A percentile compares a stretch with the other conserved stretches of the same genome.
Evolutionary conservation across 2,329 filamentous ascomycete genomes (phyloP).

Genomic region (Basipetospora chlamydospora): DNA sequence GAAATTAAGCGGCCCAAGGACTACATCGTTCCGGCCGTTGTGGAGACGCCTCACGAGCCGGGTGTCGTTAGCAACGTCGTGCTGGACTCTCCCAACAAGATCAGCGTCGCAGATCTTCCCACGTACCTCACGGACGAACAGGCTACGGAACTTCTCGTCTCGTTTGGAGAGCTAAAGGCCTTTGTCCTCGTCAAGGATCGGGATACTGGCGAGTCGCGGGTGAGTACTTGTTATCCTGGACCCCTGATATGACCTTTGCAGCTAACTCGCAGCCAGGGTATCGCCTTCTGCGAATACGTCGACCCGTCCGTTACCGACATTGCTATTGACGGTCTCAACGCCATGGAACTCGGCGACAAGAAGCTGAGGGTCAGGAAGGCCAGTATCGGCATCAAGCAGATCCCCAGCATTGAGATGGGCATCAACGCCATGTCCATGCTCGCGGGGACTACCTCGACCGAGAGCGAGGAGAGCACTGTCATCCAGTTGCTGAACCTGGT

Average conservation of each 20-base stretch:
- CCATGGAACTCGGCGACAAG: slow-evolving; percentile 82
- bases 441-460: slow-evolving; percentile 70
- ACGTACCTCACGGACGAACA: slow-evolving; percentile 80
- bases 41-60: slow-evolving; percentile 56
- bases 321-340: slow-evolving; percentile 80
- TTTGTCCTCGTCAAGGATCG: slow-evolving; percentile 83
- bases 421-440: slow-evolving; percentile 98
- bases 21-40: slow-evolving; percentile 79
- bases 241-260: not conserved
- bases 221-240: slow-evolving; percentile 28
- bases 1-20: slow-evolving; percentile 82
- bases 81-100: slow-evolving; percentile 86
- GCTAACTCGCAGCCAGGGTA: slow-evolving; percentile 46
- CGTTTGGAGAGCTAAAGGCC: slow-evolving; percentile 85
- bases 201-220: slow-evolving; percentile 72
- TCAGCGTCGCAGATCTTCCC: slow-evolving; percentile 83
- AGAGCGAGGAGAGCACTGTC: slow-evolving; percentile 69
- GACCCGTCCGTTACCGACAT: slow-evolving; percentile 64
- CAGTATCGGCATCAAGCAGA: slow-evolving; percentile 88
- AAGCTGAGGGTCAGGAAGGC: slow-evolving; percentile 76
- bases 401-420: slow-evolving; percentile 80
- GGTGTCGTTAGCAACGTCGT: slow-evolving; percentile 69
- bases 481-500: slow-evolving; percentile 97
- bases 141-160: slow-evolving; percentile 74
- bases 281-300: slow-evolving; percentile 91